Percentiles rank a stretch among this genome's conserved stretches.
phyloP scores from a whole-genome alignment of 768 basidiomycete genomes.

The Glaciozyma antarctica region DNA sequence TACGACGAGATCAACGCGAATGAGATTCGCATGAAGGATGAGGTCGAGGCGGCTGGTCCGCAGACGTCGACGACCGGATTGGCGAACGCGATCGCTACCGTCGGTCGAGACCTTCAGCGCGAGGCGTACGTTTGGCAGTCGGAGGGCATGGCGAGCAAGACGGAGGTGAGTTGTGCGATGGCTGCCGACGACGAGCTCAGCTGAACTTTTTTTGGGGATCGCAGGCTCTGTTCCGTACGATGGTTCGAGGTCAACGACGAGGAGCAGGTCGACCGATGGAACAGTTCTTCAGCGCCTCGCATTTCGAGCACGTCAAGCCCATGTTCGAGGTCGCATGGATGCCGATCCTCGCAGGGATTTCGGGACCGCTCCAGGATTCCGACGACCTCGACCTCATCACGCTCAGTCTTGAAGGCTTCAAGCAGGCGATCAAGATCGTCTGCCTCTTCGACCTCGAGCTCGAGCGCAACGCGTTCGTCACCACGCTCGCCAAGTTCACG shows the following conservation, averaged over 20 bases:
- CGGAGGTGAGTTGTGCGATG: slow-evolving; percentile 54
- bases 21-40: slow-evolving; percentile 98
- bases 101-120: slow-evolving; percentile 87
- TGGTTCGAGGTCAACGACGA: slow-evolving; percentile 85
- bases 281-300: slow-evolving; percentile 92
- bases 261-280: slow-evolving; percentile 45
- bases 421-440: slow-evolving; percentile 88
- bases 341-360: slow-evolving; percentile 88
- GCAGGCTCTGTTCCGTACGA: slow-evolving; percentile 80
- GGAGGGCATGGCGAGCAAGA: slow-evolving; percentile 91
- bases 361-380: slow-evolving; percentile 86
- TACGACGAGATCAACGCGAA: slow-evolving; percentile 84
- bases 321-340: slow-evolving; percentile 99
- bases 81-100: slow-evolving; percentile 70
- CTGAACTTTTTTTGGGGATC: slow-evolving; percentile 6
- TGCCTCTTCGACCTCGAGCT: slow-evolving; percentile 96
- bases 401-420: slow-evolving; percentile 88
- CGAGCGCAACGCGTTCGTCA: slow-evolving; percentile 96
- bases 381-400: slow-evolving; percentile 88
- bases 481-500: slow-evolving; percentile 90
- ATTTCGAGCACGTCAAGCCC: slow-evolving; percentile 89
- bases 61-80: slow-evolving; percentile 54
- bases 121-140: slow-evolving; percentile 94
- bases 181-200: background rate
- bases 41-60: slow-evolving; percentile 51